Percentiles rank a stretch among this genome's conserved stretches.
phyloP scores from a whole-genome alignment of 1,284 basidiomycete genomes.

The Flammula alnicola region DNA sequence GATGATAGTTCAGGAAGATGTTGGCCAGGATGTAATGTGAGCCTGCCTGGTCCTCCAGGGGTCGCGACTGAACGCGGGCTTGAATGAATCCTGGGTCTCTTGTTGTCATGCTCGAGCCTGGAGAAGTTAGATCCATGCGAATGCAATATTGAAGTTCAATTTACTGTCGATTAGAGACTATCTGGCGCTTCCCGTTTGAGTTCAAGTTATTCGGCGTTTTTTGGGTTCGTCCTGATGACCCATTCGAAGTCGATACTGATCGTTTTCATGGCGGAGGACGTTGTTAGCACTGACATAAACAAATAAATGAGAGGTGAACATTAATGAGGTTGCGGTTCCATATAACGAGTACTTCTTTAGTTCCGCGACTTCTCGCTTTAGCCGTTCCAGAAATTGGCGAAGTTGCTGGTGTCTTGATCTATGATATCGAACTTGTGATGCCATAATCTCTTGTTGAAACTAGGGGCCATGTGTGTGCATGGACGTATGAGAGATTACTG shows the following conservation, averaged over 20 bases:
- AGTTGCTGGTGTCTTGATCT: slow-evolving; percentile 58
- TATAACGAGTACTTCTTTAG: slow-evolving; percentile 56
- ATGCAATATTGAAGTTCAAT: slow-evolving; percentile 24
- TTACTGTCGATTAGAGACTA: slow-evolving; percentile 52
- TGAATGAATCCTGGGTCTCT: slow-evolving; percentile 48
- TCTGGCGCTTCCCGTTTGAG: slow-evolving; percentile 67
- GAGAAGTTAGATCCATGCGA: slow-evolving; percentile 17
- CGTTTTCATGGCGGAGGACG: slow-evolving; percentile 53
- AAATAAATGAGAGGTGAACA: slow-evolving; percentile 14
- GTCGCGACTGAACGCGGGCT: slow-evolving; percentile 59
- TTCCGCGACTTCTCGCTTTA: slow-evolving; percentile 51
- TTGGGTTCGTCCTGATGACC: slow-evolving; percentile 22
- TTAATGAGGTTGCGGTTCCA: not conserved
- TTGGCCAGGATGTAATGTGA: slow-evolving; percentile 62
- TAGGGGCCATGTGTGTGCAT: too few relatives aligned
- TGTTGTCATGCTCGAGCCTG: slow-evolving; percentile 27
- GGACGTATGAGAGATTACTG: too few relatives aligned
- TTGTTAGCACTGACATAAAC: slow-evolving; percentile 48
- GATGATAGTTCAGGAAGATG: slow-evolving; percentile 50
- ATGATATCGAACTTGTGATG: slow-evolving; percentile 65
- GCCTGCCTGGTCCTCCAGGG: slow-evolving; percentile 56
- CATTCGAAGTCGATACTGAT: slow-evolving; percentile 45
- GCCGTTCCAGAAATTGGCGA: slow-evolving; percentile 52
- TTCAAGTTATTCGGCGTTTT: slow-evolving; percentile 45
- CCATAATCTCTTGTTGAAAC: slow-evolving; percentile 81